Base-by-base conservation (phyloP, 2,329 filamentous ascomycete species). In the Calonectria henricotiae region DNA sequence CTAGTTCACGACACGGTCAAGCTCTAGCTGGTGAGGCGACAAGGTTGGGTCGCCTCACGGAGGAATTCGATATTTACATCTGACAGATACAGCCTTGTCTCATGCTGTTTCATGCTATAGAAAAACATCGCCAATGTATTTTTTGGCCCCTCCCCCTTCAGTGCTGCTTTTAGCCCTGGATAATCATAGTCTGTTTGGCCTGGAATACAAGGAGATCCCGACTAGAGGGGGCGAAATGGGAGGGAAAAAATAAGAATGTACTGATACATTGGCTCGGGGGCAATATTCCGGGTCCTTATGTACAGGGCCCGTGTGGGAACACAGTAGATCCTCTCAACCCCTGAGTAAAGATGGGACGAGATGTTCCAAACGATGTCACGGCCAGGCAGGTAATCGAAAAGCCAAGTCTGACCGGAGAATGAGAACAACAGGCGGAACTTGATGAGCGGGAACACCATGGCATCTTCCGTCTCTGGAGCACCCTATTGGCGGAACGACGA, bases 31-130 rank as follows among this genome's bases (percentile, higher is more conserved):
- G n/a, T 12, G n/a, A 25, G 17, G 27, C 23, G 61, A 23, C 25
- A 54, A 51, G 62, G 61, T 37, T 41, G 35, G 46, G 30, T 58
- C 60, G n/a, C 17, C 60, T 47, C 44, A 17, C 27, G 11, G 27
- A 54, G 44, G 44, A 69, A 65, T 69, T 60, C 20, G n/a, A 51
- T 17, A 41, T 68, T 32, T 64, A 65, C 61, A 54, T 69, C 61
- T 43, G 49, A 69, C 54, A 55, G 62, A 54, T 62, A 69, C 37
- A 64, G 62, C 47, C 60, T 61, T 65, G 67, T 62, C 61, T 69
- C 67, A 65, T 44, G 17, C 43, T 69, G 67, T 65, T 54, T 69
- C 62, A 67, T 55, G 62, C 54, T 61, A 25, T 41, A 47, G 55
- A 61, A 47, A 27, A 47, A 49, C 15, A 20, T 20, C 23, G 11